Evolutionary conservation across 495 filamentous ascomycete species (phyloP), one percentile per base, ranked within the genome.

Genomic region (Gamarada debralockiae): DNA sequence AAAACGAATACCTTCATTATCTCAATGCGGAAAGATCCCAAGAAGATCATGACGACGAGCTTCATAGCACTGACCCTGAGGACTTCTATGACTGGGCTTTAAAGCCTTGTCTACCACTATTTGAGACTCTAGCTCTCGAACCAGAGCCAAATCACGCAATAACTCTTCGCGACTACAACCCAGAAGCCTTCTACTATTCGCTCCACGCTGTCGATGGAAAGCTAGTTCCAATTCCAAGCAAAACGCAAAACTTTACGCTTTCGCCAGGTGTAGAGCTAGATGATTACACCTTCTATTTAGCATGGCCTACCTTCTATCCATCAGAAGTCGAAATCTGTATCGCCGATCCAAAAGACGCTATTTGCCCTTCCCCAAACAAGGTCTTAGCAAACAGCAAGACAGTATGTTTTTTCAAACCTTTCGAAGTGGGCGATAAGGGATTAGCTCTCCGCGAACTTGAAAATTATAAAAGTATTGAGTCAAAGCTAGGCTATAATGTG

Each of bases 21-120:
- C 34, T 55, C n/a, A 25, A 20, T 49, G 52, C 52, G 37, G 44
- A 55, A 55, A 55, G 52, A 50, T 41, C 44, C 5, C 34, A 55
- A 31, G 45, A 31, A 33, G 46, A 5, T 45, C 42, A 55, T 41
- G 42, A 39, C 14, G 52, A 55, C 33, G 21, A 33, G 4, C 21
- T 34, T 44, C 27, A 29, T 10, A 29, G 5, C 27, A 23, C 24
- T 33, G 36, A 24, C 33, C 44, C 43, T 31, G 52, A 55, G 27
- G 52, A 48, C 37, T 49, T 55, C 52, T 55, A 55, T 44, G 45
- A 20, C 29, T 49, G 52, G 52, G 44, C 43, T 36, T 33, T 55
- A 18, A 15, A 48, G 45, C 45, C 44, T 2, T 55, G 52, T 43
- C 39, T 43, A 31, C 45, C 52, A 21, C 43, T 55, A 18, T 55